phyloP scores from a whole-genome alignment of 352 stramenopile species.

The Phytophthora podocarpi region DNA sequence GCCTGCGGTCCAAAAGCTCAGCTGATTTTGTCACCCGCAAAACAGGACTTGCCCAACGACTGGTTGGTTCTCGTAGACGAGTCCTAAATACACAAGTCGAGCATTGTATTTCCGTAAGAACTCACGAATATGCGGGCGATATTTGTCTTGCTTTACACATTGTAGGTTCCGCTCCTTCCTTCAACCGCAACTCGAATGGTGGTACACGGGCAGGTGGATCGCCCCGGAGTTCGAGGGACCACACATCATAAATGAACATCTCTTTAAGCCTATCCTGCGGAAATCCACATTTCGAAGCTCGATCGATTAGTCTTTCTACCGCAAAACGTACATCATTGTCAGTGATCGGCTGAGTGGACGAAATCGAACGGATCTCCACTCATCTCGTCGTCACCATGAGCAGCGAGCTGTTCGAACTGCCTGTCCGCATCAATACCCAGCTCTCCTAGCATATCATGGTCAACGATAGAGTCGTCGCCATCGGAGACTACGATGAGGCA shows the following conservation, averaged over 20 bases:
- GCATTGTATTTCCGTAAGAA: conserved; percentile 12
- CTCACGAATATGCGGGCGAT: not conserved
- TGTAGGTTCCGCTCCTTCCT: not conserved
- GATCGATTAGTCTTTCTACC: too few species aligned
- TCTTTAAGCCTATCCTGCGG: too few species aligned
- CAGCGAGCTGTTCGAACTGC: too few species aligned
- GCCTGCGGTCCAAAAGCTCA: not conserved
- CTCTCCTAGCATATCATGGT: too few species aligned
- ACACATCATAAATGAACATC: not conserved
- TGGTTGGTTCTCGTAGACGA: conserved; percentile 15
- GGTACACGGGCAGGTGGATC: conserved; percentile 8
- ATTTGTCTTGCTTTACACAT: not conserved
- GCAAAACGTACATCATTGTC: too few species aligned
- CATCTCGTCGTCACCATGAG: too few species aligned
- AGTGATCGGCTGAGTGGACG: too few species aligned
- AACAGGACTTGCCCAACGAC: conserved; percentile 6
- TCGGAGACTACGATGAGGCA: too few species aligned
- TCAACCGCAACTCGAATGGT: conserved; percentile 4
- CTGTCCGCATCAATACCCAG: too few species aligned
- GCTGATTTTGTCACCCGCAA: conserved; percentile 7
- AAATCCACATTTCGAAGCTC: too few species aligned
- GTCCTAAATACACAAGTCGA: conserved; percentile 8
- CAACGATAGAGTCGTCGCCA: too few species aligned
- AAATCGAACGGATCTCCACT: too few species aligned
- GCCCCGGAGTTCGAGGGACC: conserved; percentile 3